phyloP scores from a whole-genome alignment of 75 land plant genomes.

The Pinus tabuliformis region DNA sequence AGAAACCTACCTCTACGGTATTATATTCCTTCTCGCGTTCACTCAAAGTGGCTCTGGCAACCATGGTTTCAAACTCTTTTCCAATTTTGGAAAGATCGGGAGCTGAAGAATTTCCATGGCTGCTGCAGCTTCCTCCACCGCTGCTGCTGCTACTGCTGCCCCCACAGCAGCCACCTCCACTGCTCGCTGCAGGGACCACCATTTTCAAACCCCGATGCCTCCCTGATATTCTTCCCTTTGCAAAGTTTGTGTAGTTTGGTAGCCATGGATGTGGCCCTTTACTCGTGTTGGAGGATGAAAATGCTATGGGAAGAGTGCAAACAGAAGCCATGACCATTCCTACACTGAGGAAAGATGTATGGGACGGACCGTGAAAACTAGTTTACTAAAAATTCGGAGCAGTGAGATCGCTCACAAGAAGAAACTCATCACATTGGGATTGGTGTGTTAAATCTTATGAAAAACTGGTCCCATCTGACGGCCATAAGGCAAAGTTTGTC shows the following conservation, averaged over 20 bases:
- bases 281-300: neutral
- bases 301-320: neutral
- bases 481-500: too few relatives aligned
- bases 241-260: neutral
- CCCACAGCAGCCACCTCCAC: conserved; percentile 3
- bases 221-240: neutral
- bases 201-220: neutral
- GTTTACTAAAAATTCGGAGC: too few relatives aligned
- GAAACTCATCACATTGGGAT: too few relatives aligned
- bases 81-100: conserved; percentile 7
- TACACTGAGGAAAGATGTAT: too few relatives aligned
- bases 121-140: conserved; percentile 2
- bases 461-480: too few relatives aligned
- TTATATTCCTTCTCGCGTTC: conserved; percentile 4
- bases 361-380: too few relatives aligned
- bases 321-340: neutral
- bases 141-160: neutral
- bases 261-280: neutral
- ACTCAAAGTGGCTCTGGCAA: conserved; percentile 8
- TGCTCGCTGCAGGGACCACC: neutral
- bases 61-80: conserved; percentile 8
- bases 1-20: neutral
- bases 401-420: too few relatives aligned
- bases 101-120: neutral
- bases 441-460: too few relatives aligned